Evolutionary conservation across 2,329 filamentous ascomycete species (phyloP), one percentile per base, ranked within the genome.

Genomic region (Colletotrichum neosansevieriae): DNA sequence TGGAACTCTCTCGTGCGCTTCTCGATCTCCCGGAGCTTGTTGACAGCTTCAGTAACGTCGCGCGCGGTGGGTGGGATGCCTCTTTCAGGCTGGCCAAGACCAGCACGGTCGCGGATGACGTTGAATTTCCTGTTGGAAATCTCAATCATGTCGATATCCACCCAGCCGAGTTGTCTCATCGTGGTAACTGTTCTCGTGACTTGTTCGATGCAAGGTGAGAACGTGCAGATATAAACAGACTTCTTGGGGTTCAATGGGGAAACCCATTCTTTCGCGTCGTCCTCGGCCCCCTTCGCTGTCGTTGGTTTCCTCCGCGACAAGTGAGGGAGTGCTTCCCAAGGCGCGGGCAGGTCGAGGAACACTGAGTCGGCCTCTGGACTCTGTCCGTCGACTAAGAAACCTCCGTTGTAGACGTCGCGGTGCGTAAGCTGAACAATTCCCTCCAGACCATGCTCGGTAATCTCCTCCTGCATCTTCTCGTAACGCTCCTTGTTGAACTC

Each of bases 151-250:
- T 93, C 90, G 71, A 98, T 97, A 66, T 95, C 92, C 10, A 94
- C 87, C 96, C 96, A 99, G 60, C 93, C 94, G 6, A 94, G 83
- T 42, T 89, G 87, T 61, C 95, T 91, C 79, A 99, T 86, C 12
- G 89, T 88, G 11, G 92, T 91, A 61, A 97, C 90, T 0, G 96
- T 98, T 63, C 90, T 89, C 60, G 92, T 94, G 21, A 97, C 95
- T 82, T 99, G 96, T 80, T 99, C 96, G 72, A 99, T 97, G 79
- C 96, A 99, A 0, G 96, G 96, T 1, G 92, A 97, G 81, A 99
- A 99, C 0, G 94, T 97, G 82, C 96, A 99, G 62, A 99, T 87
- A 75, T 96, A 87, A 1, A 91, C 88, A 5, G 91, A 86, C 47
- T 88, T 86, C n/a, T 86, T 85, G 0, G 93, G 89, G 72, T 96